A percentile compares a stretch with the other conserved stretches of the same genome.
These are phyloP conservation scores for Priceomyces carsonii DNA, from an alignment of 805 yeast species.

Conservation along the genomic window DNA sequence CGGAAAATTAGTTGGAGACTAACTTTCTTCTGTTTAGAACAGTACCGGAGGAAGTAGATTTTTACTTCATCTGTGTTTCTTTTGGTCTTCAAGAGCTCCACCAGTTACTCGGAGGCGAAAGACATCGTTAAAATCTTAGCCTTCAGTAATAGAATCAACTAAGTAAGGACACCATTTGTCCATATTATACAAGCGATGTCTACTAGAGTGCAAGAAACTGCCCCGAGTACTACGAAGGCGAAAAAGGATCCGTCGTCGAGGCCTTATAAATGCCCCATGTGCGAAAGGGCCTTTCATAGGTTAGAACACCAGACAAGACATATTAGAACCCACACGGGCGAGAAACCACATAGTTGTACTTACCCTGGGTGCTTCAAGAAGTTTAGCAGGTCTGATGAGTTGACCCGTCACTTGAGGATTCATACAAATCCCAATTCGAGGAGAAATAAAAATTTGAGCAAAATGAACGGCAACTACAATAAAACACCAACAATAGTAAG, in stretches of 20 bases:
- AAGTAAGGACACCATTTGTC: too few species aligned
- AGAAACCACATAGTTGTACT: conserved; percentile 76
- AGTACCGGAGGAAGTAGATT: too few species aligned
- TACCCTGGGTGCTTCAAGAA: conserved; percentile 69
- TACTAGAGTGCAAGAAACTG: conserved; percentile 5
- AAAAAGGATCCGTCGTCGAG: conserved; percentile 33
- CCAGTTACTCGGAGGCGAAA: too few species aligned
- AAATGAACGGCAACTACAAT: conserved; percentile 4
- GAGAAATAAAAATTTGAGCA: conserved; percentile 50
- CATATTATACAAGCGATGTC: conserved; percentile 5
- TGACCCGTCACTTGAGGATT: conserved; percentile 71
- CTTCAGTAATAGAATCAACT: too few species aligned
- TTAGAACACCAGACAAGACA: conserved; percentile 79
- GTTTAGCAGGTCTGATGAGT: conserved; percentile 71
- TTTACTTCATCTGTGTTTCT: too few species aligned
- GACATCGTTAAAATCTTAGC: too few species aligned
- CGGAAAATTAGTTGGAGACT: too few species aligned
- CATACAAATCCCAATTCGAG: conserved; percentile 71
- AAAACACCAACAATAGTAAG: neutral
- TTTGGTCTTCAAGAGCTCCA: neutral
- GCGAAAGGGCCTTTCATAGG: conserved; percentile 73
- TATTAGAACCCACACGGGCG: conserved; percentile 79
- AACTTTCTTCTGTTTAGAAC: too few species aligned
- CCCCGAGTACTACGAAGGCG: conserved; percentile 8
- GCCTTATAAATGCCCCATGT: conserved; percentile 74